phyloP scores from a whole-genome alignment of 2,329 filamentous ascomycete genomes.

The Rutstroemia sp. region DNA sequence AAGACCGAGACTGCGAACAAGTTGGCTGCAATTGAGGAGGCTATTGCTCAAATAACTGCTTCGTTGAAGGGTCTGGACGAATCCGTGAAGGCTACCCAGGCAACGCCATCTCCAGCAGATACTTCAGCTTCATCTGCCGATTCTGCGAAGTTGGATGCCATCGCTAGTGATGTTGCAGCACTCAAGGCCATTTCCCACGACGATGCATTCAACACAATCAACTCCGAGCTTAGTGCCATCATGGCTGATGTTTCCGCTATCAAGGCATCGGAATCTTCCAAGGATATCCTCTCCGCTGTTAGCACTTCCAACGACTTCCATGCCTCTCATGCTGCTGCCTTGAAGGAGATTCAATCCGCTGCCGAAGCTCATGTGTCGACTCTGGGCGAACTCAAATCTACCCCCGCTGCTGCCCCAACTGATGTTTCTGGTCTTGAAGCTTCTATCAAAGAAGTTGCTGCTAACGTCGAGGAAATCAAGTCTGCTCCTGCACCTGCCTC shows the following conservation, averaged over 20 bases:
- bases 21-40: slow-evolving; percentile 23
- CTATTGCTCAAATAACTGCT: slow-evolving; percentile 21
- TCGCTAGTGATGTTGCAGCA: slow-evolving; percentile 18
- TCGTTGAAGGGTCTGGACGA: slow-evolving; percentile 21
- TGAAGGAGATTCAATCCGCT: slow-evolving; percentile 18
- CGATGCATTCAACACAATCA: slow-evolving; percentile 20
- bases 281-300: slow-evolving; percentile 18
- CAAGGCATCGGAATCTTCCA: slow-evolving; percentile 15
- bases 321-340: slow-evolving; percentile 14
- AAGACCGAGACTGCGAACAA: slow-evolving; percentile 19
- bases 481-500: slow-evolving; percentile 11
- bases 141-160: slow-evolving; percentile 22
- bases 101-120: slow-evolving; percentile 21
- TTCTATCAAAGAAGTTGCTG: slow-evolving; percentile 11
- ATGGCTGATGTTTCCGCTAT: slow-evolving; percentile 20
- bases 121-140: slow-evolving; percentile 19
- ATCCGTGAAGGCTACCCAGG: slow-evolving; percentile 20
- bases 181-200: slow-evolving; percentile 18
- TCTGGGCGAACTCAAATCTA: slow-evolving; percentile 5
- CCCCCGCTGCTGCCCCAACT: slow-evolving; percentile 13
- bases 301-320: slow-evolving; percentile 21
- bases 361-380: slow-evolving; percentile 12
- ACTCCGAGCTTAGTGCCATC: slow-evolving; percentile 20
- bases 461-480: slow-evolving; percentile 10
- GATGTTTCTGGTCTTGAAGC: slow-evolving; percentile 13